Base-by-base conservation (phyloP, 495 filamentous ascomycete species). In the Hyaloscypha finlandica region DNA sequence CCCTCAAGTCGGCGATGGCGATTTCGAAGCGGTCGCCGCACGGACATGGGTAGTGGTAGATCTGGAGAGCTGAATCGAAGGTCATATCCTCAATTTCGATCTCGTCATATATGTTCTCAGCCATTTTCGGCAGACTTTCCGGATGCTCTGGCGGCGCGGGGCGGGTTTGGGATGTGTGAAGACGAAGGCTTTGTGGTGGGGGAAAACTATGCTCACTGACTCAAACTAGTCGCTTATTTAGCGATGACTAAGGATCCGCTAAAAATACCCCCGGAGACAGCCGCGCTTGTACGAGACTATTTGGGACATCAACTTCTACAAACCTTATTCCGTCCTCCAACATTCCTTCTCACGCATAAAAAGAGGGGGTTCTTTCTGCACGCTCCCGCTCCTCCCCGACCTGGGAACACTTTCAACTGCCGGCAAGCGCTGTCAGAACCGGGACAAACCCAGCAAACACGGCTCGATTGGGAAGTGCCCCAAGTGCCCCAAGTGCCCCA, bases 51-150 rank as follows among this genome's bases (percentile, higher is more conserved):
- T 93, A 97, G 77, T 93, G 91, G 79, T 97, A 99, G 73, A 96
- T 88, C 77, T 96, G 88, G 25, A 92, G 82, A 3, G 83, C 83
- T 30, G 88, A 79, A 77, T 99, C 93, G 77, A 87, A 99, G 74
- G 92, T 95, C 91, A 98, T 96, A 77, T 99, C 95, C 77, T 99
- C 95, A 84, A 99, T 97, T 76, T 99, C 95, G 80, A 99, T 93
- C 78, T 99, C 94, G 78, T 99, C 95, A 83, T 99, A 99, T 73
- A 97, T 90, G 64, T 82, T 79, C 56, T 91, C 90, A 30, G 88
- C 83, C 90, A 73, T 73, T 31, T n/a, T 61, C 39, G 54, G 9
- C 31, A 33, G 20, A 8, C 37, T 63, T 42, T 37, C 16, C 30
- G 6, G 45, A 59, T 45, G 37, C 37, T 39, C 30, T 60, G 57